A percentile compares a stretch with the other conserved stretches of the same genome.
Evolutionary conservation across 352 stramenopile species (phyloP).

Genomic region (Phytophthora uliginosa): DNA sequence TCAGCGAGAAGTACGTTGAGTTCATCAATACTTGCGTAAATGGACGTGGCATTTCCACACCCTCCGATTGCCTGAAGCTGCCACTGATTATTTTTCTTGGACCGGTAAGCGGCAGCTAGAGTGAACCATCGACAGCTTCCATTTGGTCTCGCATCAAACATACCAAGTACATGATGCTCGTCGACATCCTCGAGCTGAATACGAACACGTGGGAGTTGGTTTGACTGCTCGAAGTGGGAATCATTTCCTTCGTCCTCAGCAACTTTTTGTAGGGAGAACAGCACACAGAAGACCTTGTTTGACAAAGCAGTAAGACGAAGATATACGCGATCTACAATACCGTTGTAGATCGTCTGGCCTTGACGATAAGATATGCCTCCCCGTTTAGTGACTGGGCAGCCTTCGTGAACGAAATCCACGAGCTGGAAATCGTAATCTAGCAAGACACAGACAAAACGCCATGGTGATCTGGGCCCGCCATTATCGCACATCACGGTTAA

Average conservation of each 20-base stretch:
- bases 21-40: slow-evolving; percentile 60
- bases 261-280: slow-evolving; percentile 62
- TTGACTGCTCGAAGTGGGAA: neutral
- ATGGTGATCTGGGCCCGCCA: slow-evolving; percentile 33
- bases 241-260: slow-evolving; percentile 23
- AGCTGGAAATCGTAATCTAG: slow-evolving; percentile 74
- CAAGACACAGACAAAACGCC: slow-evolving; percentile 65
- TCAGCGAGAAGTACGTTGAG: slow-evolving; percentile 62
- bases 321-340: slow-evolving; percentile 62
- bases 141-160: slow-evolving; percentile 50
- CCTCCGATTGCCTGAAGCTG: slow-evolving; percentile 58
- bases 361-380: slow-evolving; percentile 48
- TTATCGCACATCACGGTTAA: slow-evolving; percentile 47
- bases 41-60: slow-evolving; percentile 50
- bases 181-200: slow-evolving; percentile 71
- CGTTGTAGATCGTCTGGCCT: slow-evolving; percentile 54
- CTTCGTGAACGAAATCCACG: slow-evolving; percentile 71
- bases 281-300: slow-evolving; percentile 58
- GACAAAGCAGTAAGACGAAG: slow-evolving; percentile 46
- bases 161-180: slow-evolving; percentile 52
- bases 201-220: slow-evolving; percentile 14
- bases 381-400: slow-evolving; percentile 45
- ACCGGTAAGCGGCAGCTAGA: slow-evolving; percentile 59
- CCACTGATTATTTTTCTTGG: slow-evolving; percentile 63
- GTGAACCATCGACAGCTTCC: slow-evolving; percentile 58